Base-by-base conservation (phyloP, 768 basidiomycete genomes). In the Phallus indusiatus region DNA sequence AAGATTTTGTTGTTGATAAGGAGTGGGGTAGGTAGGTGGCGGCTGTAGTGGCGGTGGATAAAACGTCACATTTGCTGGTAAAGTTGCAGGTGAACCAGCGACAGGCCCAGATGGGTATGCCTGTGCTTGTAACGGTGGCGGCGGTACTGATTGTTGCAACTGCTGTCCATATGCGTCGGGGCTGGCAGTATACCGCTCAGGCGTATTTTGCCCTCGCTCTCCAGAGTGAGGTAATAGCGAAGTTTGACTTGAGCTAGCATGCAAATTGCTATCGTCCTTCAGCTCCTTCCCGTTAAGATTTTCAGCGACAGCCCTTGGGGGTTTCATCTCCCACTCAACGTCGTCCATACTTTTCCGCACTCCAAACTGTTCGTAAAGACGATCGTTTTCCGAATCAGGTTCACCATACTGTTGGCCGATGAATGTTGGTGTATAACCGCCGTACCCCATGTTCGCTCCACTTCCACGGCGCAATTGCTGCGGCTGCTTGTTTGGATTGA, bases 311-410 rank as follows among this genome's bases (percentile, higher is more conserved):
- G 42, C 9, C 12, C 4, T 42, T 10, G 12, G 42, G 12, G 9
- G 42, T 22, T 35, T 66, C 24, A 67, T 60, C 47, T 68, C 73
- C 72, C 72, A 73, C 34, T 51, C 59, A 3, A 67, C 68, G 5
- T 63, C 64, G 24, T 74, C 71, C 21, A 66, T 63, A 42, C 67
- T 72, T 36, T 71, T 61, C 18, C 51, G 48, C 49, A 59, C 47
- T 9, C 16, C 49, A n/a, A 37, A 47, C 10, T 6, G 6, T 14
- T 47, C 42, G 8, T 47, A 48, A 11, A 47, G 11, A 37, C n/a
- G 35, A 24, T 56, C 55, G 7, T 20, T 24, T 7, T 28, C 28
- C 28, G 28, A 3, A 7, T 28, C 28, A 17, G 46, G 36, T 21
- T 51, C 36, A 8, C 55, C 55, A 34, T 51, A 52, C 36, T 35